Base-by-base conservation (phyloP, 495 filamentous ascomycete species). In the Aspergillus ellipticus region DNA sequence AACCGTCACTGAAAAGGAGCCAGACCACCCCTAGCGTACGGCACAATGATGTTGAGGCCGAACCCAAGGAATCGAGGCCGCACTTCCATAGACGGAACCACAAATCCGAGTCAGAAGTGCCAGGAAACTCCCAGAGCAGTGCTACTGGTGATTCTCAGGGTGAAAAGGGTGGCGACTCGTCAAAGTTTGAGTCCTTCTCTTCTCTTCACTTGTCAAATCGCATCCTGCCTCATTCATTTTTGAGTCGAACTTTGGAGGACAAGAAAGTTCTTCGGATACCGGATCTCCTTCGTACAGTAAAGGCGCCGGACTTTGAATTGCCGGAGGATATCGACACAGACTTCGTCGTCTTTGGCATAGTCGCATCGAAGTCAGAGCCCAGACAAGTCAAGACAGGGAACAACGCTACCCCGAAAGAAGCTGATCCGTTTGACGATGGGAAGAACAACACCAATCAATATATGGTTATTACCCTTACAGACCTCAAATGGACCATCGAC, bases 401-500 rank as follows among this genome's bases (percentile, higher is more conserved):
- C 16, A 78, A 79, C 53, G 66, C 69, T 6, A 66, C 75, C 21
- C 59, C 73, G 4, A 77, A 74, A 48, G 69, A 74, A 31, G 48
- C 49, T 2, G 74, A 78, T 51, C 79, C 81, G 33, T 76, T 73
- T n/a, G 78, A 81, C 28, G 79, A 79, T 33, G 76, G 81, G 1
- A 73, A 76, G 26, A 80, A 85, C 48, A 79, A 82, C 10, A 80
- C 74, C 16, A 82, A 82, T 19, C 93, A 92, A 66, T 97, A 92
- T 74, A 97, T 99, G 92, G 89, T 88, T 2, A 76, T 99, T 39
- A 86, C 82, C 7, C 79, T 99, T 13, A 89, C 89, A 5, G 93
- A 97, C 66, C 77, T 97, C 6, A 86, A 89, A 61, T 97, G 87
- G 88, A 90, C 95, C 37, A 69, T 97, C 20, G 91, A 96, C 53